Evolutionary conservation across 306 rosid genomes (phyloP).

Genomic region (Begonia fuchsioides): DNA sequence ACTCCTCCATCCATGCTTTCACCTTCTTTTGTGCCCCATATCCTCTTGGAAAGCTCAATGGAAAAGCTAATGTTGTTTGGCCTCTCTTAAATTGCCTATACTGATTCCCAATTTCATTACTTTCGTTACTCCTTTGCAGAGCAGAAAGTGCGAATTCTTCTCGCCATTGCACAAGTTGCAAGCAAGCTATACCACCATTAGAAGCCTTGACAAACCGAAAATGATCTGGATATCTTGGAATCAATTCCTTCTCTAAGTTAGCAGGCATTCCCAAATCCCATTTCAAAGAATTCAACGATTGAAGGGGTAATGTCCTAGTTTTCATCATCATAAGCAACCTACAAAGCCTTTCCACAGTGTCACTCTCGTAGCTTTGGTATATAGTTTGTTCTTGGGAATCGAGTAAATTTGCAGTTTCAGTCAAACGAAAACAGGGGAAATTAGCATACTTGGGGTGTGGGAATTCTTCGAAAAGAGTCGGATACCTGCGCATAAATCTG

Average conservation of each 20-base stretch:
- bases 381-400: constrained; percentile 48
- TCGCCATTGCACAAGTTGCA: constrained; percentile 33
- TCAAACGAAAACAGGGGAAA: constrained; percentile 58
- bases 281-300: constrained; percentile 39
- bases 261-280: constrained; percentile 89
- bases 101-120: constrained; percentile 19
- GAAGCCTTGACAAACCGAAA: constrained; percentile 36
- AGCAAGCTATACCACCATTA: constrained; percentile 30
- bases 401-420: constrained; percentile 51
- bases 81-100: constrained; percentile 68
- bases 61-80: constrained; percentile 43
- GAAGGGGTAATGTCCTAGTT: constrained; percentile 31
- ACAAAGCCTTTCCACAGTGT: constrained; percentile 37
- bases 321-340: constrained; percentile 70
- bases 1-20: constrained; percentile 82
- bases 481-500: constrained; percentile 83
- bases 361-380: constrained; percentile 36
- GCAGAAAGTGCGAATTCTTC: constrained; percentile 60
- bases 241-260: constrained; percentile 42
- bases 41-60: constrained; percentile 77
- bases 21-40: constrained; percentile 82
- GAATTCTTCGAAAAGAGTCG: constrained; percentile 68
- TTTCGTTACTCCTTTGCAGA: constrained; percentile 49
- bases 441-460: constrained; percentile 67
- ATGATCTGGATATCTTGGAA: constrained; percentile 44